phyloP scores from a whole-genome alignment of 495 filamentous ascomycete species.

The Lophium mytilinum region DNA sequence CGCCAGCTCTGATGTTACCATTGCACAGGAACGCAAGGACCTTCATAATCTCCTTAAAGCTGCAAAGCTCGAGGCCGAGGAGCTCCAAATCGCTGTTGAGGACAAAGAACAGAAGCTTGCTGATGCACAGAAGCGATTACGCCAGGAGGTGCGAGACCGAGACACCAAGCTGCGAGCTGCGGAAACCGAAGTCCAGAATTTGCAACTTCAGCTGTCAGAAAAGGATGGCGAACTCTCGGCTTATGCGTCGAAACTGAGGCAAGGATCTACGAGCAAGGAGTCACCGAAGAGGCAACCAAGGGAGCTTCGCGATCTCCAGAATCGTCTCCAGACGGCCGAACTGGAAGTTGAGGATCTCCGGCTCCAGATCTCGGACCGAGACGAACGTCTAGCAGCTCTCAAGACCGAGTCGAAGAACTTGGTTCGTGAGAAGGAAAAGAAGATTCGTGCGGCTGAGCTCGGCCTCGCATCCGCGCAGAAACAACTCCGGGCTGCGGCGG shows the following conservation, averaged over 20 bases:
- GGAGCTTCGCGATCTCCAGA: slow-evolving; percentile 8
- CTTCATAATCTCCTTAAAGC: slow-evolving; percentile 58
- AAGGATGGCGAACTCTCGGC: slow-evolving; percentile 10
- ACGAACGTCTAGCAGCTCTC: slow-evolving; percentile 4
- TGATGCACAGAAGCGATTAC: slow-evolving; percentile 28
- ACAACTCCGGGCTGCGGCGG: background rate
- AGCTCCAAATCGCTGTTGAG: slow-evolving; percentile 42
- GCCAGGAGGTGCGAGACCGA: slow-evolving; percentile 11
- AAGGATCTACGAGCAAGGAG: background rate
- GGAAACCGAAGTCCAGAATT: slow-evolving; percentile 21
- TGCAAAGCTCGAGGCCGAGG: slow-evolving; percentile 59
- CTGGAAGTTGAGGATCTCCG: slow-evolving; percentile 17
- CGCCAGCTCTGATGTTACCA: slow-evolving; percentile 28
- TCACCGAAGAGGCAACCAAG: background rate
- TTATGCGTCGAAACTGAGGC: background rate
- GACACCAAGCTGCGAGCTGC: slow-evolving; percentile 13
- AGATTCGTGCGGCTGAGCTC: slow-evolving; percentile 14
- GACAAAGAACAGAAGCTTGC: slow-evolving; percentile 12
- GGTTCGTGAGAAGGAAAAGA: slow-evolving; percentile 21
- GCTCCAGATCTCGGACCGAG: slow-evolving; percentile 12
- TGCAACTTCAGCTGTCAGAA: slow-evolving; percentile 17
- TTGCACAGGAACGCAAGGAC: slow-evolving; percentile 56
- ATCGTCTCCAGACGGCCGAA: slow-evolving; percentile 2
- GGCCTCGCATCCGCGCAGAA: slow-evolving; percentile 2
- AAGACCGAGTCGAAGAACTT: slow-evolving; percentile 1